These are phyloP conservation scores for Austroboletus olivaceoglutinosus DNA, from an alignment of 1,284 basidiomycete genomes.

Conservation along the genomic window DNA sequence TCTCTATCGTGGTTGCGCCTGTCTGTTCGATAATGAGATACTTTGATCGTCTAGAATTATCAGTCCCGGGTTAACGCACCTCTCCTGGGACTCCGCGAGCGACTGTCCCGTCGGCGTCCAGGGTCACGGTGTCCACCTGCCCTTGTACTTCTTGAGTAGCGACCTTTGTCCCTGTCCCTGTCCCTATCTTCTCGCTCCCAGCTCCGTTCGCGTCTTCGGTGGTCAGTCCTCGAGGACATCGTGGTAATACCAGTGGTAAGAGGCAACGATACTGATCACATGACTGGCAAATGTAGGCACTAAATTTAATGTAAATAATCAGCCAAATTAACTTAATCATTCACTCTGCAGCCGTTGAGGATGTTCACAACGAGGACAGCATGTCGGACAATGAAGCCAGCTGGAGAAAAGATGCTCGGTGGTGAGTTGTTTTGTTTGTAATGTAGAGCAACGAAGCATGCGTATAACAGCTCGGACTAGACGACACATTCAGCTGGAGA, in stretches of 20 bases:
- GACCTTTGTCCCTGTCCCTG: slow-evolving; percentile 36
- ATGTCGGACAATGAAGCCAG: slow-evolving; percentile 13
- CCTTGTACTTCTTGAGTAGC: slow-evolving; percentile 34
- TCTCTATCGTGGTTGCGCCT: slow-evolving; percentile 36
- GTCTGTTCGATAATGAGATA: slow-evolving; percentile 22
- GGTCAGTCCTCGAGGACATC: slow-evolving; percentile 54
- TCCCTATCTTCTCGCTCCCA: slow-evolving; percentile 60
- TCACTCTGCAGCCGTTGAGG: not conserved
- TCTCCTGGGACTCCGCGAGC: slow-evolving; percentile 67
- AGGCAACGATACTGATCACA: slow-evolving; percentile 23
- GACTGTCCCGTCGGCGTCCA: slow-evolving; percentile 54
- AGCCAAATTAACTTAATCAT: not conserved
- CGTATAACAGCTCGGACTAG: slow-evolving; percentile 22
- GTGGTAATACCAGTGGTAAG: slow-evolving; percentile 16
- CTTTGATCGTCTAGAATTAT: not conserved
- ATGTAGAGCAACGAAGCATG: slow-evolving; percentile 7
- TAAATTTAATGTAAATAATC: no score
- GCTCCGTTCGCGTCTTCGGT: slow-evolving; percentile 62
- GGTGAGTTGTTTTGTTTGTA: slow-evolving; percentile 17
- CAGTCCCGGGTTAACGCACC: slow-evolving; percentile 18
- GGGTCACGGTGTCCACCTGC: slow-evolving; percentile 42
- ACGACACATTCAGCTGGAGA: slow-evolving; percentile 44
- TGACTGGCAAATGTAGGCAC: slow-evolving; percentile 20
- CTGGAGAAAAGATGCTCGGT: slow-evolving; percentile 9
- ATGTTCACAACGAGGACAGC: slow-evolving; percentile 23